Evolutionary conservation across 2,329 filamentous ascomycete genomes (phyloP).

Genomic region (Tolypocladium ophioglossoides): DNA sequence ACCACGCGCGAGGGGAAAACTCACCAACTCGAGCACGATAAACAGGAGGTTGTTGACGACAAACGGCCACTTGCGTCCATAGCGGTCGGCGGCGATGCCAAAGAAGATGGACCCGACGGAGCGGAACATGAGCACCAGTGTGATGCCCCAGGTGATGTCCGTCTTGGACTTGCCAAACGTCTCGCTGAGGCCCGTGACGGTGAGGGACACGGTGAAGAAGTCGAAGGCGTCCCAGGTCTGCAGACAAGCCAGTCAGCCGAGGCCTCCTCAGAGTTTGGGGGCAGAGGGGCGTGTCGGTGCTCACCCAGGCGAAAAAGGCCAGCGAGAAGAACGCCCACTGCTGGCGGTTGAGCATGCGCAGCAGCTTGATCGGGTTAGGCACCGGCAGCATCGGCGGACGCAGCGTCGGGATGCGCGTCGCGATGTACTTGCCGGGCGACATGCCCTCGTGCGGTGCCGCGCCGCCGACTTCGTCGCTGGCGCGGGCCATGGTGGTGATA

Average conservation of each 20-base stretch:
- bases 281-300: slow-evolving; percentile 7
- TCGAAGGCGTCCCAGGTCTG: slow-evolving; percentile 56
- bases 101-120: slow-evolving; percentile 44
- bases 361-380: slow-evolving; percentile 39
- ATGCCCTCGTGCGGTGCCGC: slow-evolving; percentile 36
- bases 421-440: slow-evolving; percentile 34
- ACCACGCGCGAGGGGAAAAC: slow-evolving; percentile 8
- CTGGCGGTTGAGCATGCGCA: slow-evolving; percentile 35
- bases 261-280: too few species aligned
- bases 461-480: not conserved
- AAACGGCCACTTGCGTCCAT: slow-evolving; percentile 61
- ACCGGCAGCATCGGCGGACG: slow-evolving; percentile 45
- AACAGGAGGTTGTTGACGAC: slow-evolving; percentile 65
- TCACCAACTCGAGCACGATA: slow-evolving; percentile 59
- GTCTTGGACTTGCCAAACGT: slow-evolving; percentile 42
- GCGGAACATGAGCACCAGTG: slow-evolving; percentile 51
- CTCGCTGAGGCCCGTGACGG: slow-evolving; percentile 40
- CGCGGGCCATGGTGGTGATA: not conserved
- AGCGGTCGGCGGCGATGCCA: slow-evolving; percentile 44
- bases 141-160: slow-evolving; percentile 55
- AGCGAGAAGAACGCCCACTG: slow-evolving; percentile 47
- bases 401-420: slow-evolving; percentile 42
- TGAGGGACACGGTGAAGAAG: slow-evolving; percentile 55
- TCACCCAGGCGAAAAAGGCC: slow-evolving; percentile 46
- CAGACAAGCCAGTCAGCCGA: not conserved